Evolutionary conservation across 176 grass and related monocot species (phyloP).

Genomic region (Oropetium thomaeum): DNA sequence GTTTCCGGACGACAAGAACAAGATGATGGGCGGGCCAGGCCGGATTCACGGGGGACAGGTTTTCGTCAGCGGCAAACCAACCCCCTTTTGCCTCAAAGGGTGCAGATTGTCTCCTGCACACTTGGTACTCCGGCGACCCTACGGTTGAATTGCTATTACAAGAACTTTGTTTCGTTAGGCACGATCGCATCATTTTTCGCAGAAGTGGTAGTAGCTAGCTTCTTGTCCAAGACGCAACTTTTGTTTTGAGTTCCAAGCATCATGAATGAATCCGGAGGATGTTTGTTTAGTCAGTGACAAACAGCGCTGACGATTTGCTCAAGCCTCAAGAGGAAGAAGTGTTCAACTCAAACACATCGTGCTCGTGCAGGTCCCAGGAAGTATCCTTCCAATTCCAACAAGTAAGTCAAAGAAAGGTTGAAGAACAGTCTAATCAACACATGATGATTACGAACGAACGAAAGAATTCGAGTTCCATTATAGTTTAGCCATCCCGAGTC

Average conservation of each 20-base stretch:
- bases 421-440: not conserved
- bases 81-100: constrained; percentile 8
- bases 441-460: too few relatives aligned
- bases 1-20: not conserved
- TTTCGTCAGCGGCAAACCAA: constrained; percentile 17
- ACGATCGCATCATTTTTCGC: not conserved
- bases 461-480: constrained; percentile 16
- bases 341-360: constrained; percentile 39
- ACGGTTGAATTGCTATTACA: not conserved
- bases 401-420: not conserved
- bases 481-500: not conserved
- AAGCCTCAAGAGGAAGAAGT: not conserved
- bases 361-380: not conserved
- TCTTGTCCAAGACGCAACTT: not conserved
- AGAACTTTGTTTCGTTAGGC: constrained; percentile 23
- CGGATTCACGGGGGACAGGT: not conserved
- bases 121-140: not conserved
- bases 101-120: constrained; percentile 13
- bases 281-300: not conserved
- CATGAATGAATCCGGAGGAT: not conserved
- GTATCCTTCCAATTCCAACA: not conserved
- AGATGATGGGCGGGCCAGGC: not conserved
- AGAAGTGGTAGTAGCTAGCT: too few relatives aligned
- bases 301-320: not conserved
- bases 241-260: not conserved